Percentiles rank a stretch among this genome's conserved stretches.
These are phyloP conservation scores for Tetraselmis striata DNA, from an alignment of 139 green algal species.

Conservation along the genomic window DNA sequence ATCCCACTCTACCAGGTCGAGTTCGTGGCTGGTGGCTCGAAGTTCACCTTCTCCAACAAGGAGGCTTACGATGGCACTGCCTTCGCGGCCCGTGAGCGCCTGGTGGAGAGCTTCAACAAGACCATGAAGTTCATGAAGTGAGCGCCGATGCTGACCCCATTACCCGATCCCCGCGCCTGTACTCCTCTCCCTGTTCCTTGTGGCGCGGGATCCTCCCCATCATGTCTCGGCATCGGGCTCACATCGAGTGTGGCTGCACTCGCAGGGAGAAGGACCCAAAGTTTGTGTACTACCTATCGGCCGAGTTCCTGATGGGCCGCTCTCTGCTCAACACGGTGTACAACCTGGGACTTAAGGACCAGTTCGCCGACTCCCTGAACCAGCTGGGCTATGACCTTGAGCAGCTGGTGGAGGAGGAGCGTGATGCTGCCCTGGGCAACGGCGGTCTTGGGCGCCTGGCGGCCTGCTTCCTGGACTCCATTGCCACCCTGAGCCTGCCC, in stretches of 20 bases:
- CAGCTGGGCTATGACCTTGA: constrained; percentile 74
- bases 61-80: constrained; percentile 54
- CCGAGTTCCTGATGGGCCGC: constrained; percentile 94
- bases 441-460: constrained; percentile 95
- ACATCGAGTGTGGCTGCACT: neutral
- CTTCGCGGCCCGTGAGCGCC: constrained; percentile 69
- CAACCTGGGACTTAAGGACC: constrained; percentile 85
- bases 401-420: constrained; percentile 50
- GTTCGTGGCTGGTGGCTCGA: neutral
- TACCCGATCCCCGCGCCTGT: neutral
- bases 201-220: neutral
- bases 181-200: constrained; percentile 10
- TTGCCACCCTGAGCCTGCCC: constrained; percentile 92
- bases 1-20: no score
- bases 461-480: constrained; percentile 96
- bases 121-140: constrained; percentile 79
- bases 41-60: constrained; percentile 1
- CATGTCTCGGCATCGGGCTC: neutral
- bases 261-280: constrained; percentile 70
- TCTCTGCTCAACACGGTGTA: constrained; percentile 88
- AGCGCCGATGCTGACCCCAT: neutral
- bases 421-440: constrained; percentile 92
- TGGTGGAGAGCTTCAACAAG: constrained; percentile 77
- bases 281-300: constrained; percentile 94
- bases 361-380: constrained; percentile 69